Percentiles rank a stretch among this genome's conserved stretches.
Evolutionary conservation across 805 yeast genomes (phyloP).

Genomic region (Millerozyma miso): DNA sequence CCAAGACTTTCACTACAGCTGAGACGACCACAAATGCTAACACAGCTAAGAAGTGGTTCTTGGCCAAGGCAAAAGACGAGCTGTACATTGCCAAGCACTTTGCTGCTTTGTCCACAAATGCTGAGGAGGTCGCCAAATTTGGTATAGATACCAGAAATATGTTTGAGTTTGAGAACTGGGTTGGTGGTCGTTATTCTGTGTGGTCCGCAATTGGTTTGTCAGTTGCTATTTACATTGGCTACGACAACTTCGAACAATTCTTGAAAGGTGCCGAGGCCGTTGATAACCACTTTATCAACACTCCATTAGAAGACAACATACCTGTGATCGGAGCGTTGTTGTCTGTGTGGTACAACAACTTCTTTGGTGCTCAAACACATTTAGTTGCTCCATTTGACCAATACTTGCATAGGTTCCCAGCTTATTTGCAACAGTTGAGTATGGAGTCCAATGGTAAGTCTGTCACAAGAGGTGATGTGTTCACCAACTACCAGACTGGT

Average conservation of each 20-base stretch:
- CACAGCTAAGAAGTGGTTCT: conserved; percentile 93
- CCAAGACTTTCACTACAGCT: conserved; percentile 98
- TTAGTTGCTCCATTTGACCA: conserved; percentile 98
- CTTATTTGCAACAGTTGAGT: conserved; percentile 95
- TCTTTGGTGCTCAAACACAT: conserved; percentile 97
- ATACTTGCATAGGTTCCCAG: conserved; percentile 98
- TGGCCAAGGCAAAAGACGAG: conserved; percentile 61
- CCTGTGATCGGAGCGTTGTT: conserved; percentile 91
- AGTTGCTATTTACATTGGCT: conserved; percentile 92
- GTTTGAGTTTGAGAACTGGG: conserved; percentile 99
- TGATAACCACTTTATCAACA: conserved; percentile 80
- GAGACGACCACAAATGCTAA: conserved; percentile 96
- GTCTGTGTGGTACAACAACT: conserved; percentile 98
- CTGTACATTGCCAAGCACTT: conserved; percentile 92
- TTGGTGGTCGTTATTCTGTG: conserved; percentile 99
- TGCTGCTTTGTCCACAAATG: conserved; percentile 94
- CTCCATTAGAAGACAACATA: conserved; percentile 88
- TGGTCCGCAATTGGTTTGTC: conserved; percentile 99
- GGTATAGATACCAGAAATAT: conserved; percentile 97
- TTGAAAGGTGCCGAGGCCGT: conserved; percentile 97
- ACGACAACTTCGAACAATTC: conserved; percentile 86
- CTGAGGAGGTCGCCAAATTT: conserved; percentile 82
- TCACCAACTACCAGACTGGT: conserved; percentile 94
- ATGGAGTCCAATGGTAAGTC: conserved; percentile 99
- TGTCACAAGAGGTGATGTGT: conserved; percentile 86